These are phyloP conservation scores for Umbellularia californica DNA, from an alignment of 164 flowering plant species.

Conservation along the genomic window DNA sequence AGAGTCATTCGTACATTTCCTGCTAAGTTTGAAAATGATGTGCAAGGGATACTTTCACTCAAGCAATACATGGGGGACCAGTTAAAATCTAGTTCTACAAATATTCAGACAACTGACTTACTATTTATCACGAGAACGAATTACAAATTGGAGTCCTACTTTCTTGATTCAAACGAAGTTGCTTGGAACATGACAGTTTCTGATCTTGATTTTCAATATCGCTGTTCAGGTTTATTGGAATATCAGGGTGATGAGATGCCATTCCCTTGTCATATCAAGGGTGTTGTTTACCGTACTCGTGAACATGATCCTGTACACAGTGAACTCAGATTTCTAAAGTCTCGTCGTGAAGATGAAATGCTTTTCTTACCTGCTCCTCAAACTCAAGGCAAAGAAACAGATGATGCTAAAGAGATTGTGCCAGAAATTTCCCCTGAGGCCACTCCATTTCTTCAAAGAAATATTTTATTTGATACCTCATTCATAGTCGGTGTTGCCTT, in stretches of 20 bases:
- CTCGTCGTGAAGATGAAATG: conserved; percentile 6
- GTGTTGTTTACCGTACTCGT: too few relatives aligned
- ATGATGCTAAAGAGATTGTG: conserved; percentile 7
- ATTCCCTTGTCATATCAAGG: conserved; percentile 28
- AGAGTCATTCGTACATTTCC: conserved; percentile 23
- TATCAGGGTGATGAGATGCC: conserved; percentile 25
- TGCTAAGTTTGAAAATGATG: conserved; percentile 12
- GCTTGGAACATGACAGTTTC: conserved; percentile 52
- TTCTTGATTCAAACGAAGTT: conserved; percentile 30
- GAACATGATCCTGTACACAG: too few relatives aligned
- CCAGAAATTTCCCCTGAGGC: background rate
- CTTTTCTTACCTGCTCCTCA: conserved; percentile 23
- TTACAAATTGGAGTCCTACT: conserved; percentile 33
- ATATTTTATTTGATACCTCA: background rate
- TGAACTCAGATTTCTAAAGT: conserved; percentile 8
- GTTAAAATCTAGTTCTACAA: conserved; percentile 17
- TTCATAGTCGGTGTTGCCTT: too few relatives aligned
- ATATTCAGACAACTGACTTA: conserved; percentile 15
- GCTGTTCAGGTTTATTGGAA: conserved; percentile 29
- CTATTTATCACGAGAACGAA: conserved; percentile 57
- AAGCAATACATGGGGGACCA: conserved; percentile 20
- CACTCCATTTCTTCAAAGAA: too few relatives aligned
- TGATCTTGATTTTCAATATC: conserved; percentile 42
- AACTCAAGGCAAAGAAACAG: conserved; percentile 4
- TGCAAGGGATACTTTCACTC: conserved; percentile 12